These are phyloP conservation scores for Aureobasidium zeae DNA, from an alignment of 2,329 filamentous ascomycete genomes.

Conservation along the genomic window DNA sequence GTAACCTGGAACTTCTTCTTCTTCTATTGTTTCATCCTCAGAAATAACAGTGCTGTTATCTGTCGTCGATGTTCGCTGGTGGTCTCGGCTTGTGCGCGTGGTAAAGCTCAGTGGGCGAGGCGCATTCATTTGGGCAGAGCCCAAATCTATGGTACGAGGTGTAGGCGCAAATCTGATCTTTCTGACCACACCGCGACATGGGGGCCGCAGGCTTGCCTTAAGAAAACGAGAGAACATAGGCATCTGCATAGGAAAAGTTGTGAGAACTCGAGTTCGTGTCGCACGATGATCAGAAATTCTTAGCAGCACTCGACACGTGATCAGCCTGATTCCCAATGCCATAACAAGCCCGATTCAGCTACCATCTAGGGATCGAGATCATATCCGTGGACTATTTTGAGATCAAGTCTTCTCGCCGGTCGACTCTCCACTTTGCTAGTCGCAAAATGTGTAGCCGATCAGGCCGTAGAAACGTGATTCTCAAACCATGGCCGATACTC, in stretches of 20 bases:
- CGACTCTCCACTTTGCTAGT: no score
- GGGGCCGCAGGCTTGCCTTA: not conserved
- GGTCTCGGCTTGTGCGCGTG: not conserved
- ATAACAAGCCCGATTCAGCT: no score
- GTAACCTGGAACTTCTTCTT: conserved; percentile 23
- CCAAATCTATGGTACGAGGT: not conserved
- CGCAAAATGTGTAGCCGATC: no score
- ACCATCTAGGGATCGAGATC: no score
- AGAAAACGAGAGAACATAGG: not conserved
- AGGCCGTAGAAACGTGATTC: no score
- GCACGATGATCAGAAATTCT: no score
- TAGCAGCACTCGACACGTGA: no score
- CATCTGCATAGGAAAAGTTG: not conserved
- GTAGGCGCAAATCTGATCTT: not conserved
- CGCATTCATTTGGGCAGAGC: not conserved
- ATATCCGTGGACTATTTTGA: no score
- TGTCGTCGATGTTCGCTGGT: not conserved
- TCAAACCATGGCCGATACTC: no score
- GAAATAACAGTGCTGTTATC: not conserved
- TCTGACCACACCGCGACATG: not conserved
- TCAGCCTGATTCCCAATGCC: no score
- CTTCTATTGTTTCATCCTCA: conserved; percentile 19
- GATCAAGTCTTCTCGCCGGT: no score
- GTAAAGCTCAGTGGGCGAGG: not conserved
- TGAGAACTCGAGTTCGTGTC: no score